Evolutionary conservation across 257 asterid species (phyloP).

Genomic region (Nicotiana obtusifolia): DNA sequence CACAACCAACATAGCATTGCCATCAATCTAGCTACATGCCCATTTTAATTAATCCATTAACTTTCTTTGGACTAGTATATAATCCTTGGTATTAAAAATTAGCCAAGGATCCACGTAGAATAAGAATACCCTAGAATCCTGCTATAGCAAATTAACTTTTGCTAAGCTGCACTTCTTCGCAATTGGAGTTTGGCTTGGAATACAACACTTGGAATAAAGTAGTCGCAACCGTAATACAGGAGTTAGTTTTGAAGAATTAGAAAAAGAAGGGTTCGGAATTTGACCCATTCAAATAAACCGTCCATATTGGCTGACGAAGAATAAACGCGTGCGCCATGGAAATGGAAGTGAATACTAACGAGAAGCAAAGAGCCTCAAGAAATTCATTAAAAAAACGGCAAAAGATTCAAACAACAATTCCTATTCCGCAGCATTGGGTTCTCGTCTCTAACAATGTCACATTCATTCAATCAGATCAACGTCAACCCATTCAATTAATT

Average conservation of each 20-base stretch:
- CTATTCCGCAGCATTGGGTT: neutral
- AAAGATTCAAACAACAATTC: conserved; percentile 4
- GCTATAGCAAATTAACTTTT: too few relatives aligned
- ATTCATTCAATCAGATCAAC: neutral
- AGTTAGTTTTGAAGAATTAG: too few relatives aligned
- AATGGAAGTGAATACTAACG: neutral
- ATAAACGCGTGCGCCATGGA: neutral
- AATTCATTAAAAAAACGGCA: neutral
- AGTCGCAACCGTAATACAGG: neutral
- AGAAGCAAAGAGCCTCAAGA: neutral
- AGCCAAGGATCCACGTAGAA: too few relatives aligned
- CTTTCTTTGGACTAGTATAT: too few relatives aligned
- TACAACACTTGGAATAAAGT: neutral
- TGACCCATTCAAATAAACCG: neutral
- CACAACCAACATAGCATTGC: too few relatives aligned
- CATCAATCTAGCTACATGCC: too few relatives aligned
- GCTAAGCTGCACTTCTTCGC: too few relatives aligned
- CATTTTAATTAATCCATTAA: too few relatives aligned
- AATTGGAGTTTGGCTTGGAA: too few relatives aligned
- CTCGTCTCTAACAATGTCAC: conserved; percentile 7
- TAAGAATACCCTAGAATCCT: too few relatives aligned
- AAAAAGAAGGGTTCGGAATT: neutral
- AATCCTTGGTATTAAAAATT: too few relatives aligned
- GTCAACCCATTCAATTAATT: neutral
- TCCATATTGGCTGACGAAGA: neutral